A percentile compares a stretch with the other conserved stretches of the same genome.
phyloP scores from a whole-genome alignment of 441 rosid genomes.

The Eutrema salsugineum region DNA sequence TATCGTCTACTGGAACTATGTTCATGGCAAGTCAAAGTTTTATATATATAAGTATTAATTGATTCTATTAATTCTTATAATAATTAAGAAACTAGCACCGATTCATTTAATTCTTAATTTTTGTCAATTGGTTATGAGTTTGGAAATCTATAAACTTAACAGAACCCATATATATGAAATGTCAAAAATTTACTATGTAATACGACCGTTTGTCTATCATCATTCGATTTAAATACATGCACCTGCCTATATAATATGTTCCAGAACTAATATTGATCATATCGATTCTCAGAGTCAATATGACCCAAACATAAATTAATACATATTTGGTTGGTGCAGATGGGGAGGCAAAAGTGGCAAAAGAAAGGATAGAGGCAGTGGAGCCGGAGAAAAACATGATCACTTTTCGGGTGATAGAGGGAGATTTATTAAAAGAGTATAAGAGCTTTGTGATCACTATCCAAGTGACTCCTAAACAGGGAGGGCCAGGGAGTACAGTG shows the following conservation, averaged over 20 bases:
- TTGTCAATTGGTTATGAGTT: neutral
- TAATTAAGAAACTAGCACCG: neutral
- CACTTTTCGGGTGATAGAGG: conserved; percentile 15
- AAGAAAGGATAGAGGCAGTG: conserved; percentile 19
- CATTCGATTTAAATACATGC: neutral
- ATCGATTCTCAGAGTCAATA: neutral
- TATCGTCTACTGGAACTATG: conserved; percentile 15
- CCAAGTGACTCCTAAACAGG: conserved; percentile 19
- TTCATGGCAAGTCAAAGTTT: conserved; percentile 5
- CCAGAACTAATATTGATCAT: neutral
- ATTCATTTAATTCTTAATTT: too few species aligned
- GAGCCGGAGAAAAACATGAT: conserved; percentile 20
- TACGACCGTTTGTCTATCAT: neutral
- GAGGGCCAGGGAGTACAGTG: conserved; percentile 19
- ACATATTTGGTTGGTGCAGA: neutral
- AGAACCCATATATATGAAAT: neutral
- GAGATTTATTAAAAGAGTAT: conserved; percentile 23
- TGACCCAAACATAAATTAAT: neutral
- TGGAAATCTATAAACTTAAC: neutral
- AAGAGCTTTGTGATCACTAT: conserved; percentile 8
- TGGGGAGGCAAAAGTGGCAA: conserved; percentile 21
- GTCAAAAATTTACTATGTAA: neutral
- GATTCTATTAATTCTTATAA: neutral
- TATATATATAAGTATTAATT: neutral
- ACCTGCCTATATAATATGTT: neutral